Percentiles rank a stretch among this genome's conserved stretches.
Evolutionary conservation across 441 rosid species (phyloP).

Genomic region (Adansonia madagascariensis): DNA sequence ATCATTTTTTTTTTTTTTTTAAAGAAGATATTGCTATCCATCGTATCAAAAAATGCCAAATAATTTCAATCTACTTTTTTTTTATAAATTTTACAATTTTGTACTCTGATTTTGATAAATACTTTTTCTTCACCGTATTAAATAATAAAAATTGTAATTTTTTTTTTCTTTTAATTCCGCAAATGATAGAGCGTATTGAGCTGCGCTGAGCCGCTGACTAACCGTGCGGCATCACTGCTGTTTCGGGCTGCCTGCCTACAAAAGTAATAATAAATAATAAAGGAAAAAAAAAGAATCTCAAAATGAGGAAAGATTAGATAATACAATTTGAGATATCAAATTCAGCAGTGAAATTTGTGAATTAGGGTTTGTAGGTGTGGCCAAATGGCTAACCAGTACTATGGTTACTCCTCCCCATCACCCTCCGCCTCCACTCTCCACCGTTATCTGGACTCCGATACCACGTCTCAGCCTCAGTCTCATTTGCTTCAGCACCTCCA

Average conservation of each 20-base stretch:
- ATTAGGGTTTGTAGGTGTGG: slow-evolving; percentile 36
- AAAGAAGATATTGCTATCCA: no score
- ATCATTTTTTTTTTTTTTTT: no score
- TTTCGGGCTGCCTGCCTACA: background rate
- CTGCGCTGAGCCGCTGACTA: background rate
- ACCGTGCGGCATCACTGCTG: background rate
- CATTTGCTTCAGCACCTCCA: slow-evolving; percentile 41
- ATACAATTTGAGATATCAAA: background rate
- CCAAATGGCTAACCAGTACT: slow-evolving; percentile 60
- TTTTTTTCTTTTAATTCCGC: no score
- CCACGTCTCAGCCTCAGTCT: slow-evolving; percentile 42
- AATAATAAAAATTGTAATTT: no score
- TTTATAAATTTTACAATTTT: no score
- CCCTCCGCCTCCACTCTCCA: slow-evolving; percentile 39
- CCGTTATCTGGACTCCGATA: slow-evolving; percentile 36
- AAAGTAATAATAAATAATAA: background rate
- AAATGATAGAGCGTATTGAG: background rate
- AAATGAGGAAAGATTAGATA: background rate
- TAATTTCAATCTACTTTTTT: no score
- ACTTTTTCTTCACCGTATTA: no score
- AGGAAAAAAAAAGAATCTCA: background rate
- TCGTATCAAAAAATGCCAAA: no score
- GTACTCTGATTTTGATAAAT: no score
- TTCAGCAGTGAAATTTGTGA: slow-evolving; percentile 1
- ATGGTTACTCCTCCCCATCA: slow-evolving; percentile 48